Conservation (phyloP, 495 filamentous ascomycete genomes). For the Usnea hakonensis region DNA sequence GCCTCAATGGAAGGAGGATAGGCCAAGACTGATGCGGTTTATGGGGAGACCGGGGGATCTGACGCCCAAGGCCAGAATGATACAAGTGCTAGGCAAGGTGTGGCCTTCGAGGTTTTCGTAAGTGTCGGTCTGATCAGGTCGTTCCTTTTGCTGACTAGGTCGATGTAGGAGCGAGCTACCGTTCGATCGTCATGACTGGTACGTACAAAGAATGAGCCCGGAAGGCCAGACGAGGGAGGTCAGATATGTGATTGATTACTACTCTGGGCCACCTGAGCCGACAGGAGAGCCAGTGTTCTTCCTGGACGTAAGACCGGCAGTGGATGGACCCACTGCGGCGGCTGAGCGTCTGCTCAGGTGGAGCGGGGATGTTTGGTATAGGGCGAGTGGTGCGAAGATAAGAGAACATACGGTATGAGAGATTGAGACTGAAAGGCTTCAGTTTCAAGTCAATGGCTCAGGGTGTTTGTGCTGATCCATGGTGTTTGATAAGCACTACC, state of each 20-base stretch:
- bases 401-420: slow-evolving; percentile 4
- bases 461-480: not conserved
- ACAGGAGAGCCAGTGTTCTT: slow-evolving; percentile 94
- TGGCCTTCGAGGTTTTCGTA: slow-evolving; percentile 75
- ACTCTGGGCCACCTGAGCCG: slow-evolving; percentile 76
- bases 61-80: slow-evolving; percentile 79
- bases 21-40: slow-evolving; percentile 73
- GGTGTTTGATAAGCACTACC: not conserved
- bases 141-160: not conserved
- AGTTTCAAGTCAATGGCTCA: not conserved
- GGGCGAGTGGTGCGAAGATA: slow-evolving; percentile 63
- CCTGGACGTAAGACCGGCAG: slow-evolving; percentile 88
- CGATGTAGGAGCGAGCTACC: slow-evolving; percentile 62
- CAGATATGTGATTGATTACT: slow-evolving; percentile 97
- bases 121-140: slow-evolving; percentile 21
- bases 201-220: slow-evolving; percentile 60
- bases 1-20: slow-evolving; percentile 33
- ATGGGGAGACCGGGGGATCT: slow-evolving; percentile 80
- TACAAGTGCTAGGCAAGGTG: slow-evolving; percentile 66
- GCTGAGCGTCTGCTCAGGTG: slow-evolving; percentile 80
- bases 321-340: slow-evolving; percentile 73
- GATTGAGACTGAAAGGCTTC: not conserved
- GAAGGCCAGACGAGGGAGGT: slow-evolving; percentile 59
- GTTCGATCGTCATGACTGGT: slow-evolving; percentile 99
- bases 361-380: slow-evolving; percentile 91